Conservation (phyloP, 2,329 filamentous ascomycete genomes). For the Ophiostoma sp. region DNA sequence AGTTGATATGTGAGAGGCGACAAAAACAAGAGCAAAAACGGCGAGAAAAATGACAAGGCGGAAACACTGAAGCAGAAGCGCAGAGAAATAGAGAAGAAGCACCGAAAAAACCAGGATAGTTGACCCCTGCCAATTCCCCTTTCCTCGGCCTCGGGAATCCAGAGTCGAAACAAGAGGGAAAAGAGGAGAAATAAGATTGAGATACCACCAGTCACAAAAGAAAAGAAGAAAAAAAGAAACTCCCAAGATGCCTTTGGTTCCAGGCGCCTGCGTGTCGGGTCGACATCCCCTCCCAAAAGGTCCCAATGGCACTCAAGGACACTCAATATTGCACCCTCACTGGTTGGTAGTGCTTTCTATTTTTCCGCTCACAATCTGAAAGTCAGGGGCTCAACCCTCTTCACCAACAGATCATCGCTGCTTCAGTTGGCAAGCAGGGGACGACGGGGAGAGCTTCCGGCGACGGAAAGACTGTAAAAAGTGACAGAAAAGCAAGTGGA, state of each 20-base stretch:
- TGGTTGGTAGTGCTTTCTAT: not conserved
- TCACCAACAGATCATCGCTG: not conserved
- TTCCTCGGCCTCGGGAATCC: not conserved
- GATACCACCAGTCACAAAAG: not conserved
- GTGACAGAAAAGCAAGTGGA: not conserved
- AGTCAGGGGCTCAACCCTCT: not conserved
- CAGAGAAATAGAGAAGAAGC: not conserved
- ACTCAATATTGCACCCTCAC: not conserved
- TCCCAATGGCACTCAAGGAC: not conserved
- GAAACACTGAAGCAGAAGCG: not conserved
- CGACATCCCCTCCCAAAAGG: not conserved
- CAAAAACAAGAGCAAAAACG: not conserved
- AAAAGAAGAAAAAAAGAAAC: not conserved
- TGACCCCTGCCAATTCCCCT: slow-evolving; percentile 6
- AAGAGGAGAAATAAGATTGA: not conserved
- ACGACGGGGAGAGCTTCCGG: not conserved
- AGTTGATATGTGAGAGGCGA: not conserved
- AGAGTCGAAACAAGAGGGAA: not conserved
- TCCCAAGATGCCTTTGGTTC: not conserved
- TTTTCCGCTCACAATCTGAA: not conserved
- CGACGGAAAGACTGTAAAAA: not conserved
- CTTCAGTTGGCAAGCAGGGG: not conserved
- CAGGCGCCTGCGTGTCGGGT: slow-evolving; percentile 7
- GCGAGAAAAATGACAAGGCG: not conserved
- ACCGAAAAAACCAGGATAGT: not conserved